These are phyloP conservation scores for Wallemia ichthyophaga DNA, from an alignment of 1,284 basidiomycete species.

Conservation along the genomic window DNA sequence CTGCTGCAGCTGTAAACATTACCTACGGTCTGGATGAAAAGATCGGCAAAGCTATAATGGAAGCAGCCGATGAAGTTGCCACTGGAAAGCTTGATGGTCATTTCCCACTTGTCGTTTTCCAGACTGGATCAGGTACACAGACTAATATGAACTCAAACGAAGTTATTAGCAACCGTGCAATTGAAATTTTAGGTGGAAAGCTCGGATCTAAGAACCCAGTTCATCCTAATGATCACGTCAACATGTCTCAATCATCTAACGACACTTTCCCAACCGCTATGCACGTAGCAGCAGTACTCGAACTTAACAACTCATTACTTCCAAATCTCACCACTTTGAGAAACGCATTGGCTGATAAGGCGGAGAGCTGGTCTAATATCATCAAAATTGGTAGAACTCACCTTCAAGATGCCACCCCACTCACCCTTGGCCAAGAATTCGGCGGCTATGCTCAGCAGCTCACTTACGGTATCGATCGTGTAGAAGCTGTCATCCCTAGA, in stretches of 20 bases:
- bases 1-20: constrained; percentile 72
- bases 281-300: constrained; percentile 86
- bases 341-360: constrained; percentile 54
- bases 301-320: constrained; percentile 48
- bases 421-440: constrained; percentile 96
- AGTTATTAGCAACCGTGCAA: constrained; percentile 95
- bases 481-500: constrained; percentile 55
- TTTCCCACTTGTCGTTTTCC: constrained; percentile 96
- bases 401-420: constrained; percentile 85
- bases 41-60: constrained; percentile 60
- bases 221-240: constrained; percentile 98
- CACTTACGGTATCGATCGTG: constrained; percentile 61
- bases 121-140: constrained; percentile 95
- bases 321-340: constrained; percentile 62
- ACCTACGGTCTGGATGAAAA: constrained; percentile 71
- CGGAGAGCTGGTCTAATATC: constrained; percentile 51
- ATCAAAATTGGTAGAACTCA: constrained; percentile 99
- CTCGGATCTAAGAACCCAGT: constrained; percentile 90
- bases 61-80: constrained; percentile 88
- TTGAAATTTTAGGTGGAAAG: constrained; percentile 83
- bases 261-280: constrained; percentile 95
- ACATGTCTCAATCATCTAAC: constrained; percentile 97
- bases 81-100: constrained; percentile 77
- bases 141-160: constrained; percentile 99
- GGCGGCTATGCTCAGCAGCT: constrained; percentile 92